Evolutionary conservation across 805 yeast genomes (phyloP), one percentile per base, ranked within the genome.

Genomic region (Candida taoyuanica): DNA sequence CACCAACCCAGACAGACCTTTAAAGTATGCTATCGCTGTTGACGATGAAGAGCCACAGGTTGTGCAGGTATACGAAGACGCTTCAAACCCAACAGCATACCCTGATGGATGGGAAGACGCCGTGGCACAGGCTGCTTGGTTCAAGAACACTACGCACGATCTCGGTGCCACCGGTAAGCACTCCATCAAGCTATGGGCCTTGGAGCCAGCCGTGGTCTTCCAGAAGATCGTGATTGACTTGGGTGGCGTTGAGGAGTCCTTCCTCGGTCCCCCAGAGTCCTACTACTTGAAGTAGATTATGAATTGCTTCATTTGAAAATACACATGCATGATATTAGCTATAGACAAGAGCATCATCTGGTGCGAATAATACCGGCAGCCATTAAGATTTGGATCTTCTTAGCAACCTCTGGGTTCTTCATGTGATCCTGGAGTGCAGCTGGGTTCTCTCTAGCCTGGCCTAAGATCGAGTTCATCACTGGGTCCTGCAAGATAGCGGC

Each of bases 331-430:
- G n/a, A n/a, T n/a, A n/a, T n/a, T n/a, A n/a, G n/a, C n/a, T n/a
- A n/a, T n/a, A n/a, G n/a, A n/a, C n/a, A n/a, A n/a, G n/a, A n/a
- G n/a, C n/a, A n/a, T 29, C 16, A 35, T 59, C 95, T 81, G 23
- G 95, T 87, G 61, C 96, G 82, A 56, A 93, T 89, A 40, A 93
- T 85, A 62, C 99, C 99, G 15, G 98, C 96, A 40, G 97, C 96
- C 60, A 89, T 82, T 63, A 93, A 74, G 52, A 84, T 73, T 63
- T 84, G 82, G 53, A 93, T 80, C 77, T 93, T 93, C 63, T 80
- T 81, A 58, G 80, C 76, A 35, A 93, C 85, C 44, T 80, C 94
- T 29, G 98, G 98, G 66, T 93, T 93, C 72, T 78, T 85, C 96
- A 93, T 88, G 67, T 93, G 98, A 55, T 91, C 97, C 61, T 85